A percentile compares a stretch with the other conserved stretches of the same genome.
phyloP scores from a whole-genome alignment of 192 early-diverging fungal species.

The Backusella sp. region DNA sequence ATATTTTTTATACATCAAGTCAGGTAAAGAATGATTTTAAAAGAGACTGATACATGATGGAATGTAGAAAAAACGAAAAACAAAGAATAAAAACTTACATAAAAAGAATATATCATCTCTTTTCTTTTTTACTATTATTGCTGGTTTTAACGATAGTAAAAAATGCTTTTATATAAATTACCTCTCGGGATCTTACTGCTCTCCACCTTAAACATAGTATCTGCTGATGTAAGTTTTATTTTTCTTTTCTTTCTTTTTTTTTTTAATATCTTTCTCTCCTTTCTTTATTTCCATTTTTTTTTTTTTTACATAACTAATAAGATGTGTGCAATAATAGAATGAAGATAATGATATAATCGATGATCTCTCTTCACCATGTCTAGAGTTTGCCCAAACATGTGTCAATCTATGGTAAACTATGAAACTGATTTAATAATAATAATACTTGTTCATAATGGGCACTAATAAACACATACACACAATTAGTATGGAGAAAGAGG shows the following conservation, averaged over 20 bases:
- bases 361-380: neutral
- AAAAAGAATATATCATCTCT: neutral
- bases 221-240: neutral
- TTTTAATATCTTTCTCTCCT: neutral
- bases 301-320: neutral
- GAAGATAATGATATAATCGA: neutral
- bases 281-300: neutral
- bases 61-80: neutral
- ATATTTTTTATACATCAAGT: neutral
- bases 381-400: neutral
- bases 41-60: neutral
- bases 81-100: neutral
- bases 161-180: neutral
- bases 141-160: neutral
- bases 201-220: neutral
- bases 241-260: neutral
- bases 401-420: neutral
- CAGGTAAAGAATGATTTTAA: neutral
- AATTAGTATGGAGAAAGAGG: neutral
- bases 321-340: neutral
- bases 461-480: neutral
- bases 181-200: neutral
- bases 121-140: neutral
- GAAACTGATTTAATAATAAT: neutral
- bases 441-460: neutral